Conservation (phyloP, 176 grass and related monocot species). For the Saccharum officinarum region DNA sequence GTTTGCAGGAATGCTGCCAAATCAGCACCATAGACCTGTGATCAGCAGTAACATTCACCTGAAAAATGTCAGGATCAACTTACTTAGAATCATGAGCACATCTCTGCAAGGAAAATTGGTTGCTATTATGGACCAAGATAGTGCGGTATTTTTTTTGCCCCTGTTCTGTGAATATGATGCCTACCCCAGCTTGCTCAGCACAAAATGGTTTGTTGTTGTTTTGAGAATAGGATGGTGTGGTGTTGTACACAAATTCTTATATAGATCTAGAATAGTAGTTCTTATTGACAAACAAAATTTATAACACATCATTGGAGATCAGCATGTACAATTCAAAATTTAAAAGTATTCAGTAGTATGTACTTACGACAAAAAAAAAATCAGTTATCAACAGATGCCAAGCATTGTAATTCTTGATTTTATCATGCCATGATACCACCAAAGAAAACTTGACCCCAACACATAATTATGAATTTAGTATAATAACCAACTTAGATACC, state of each 20-base stretch:
- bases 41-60: slow-evolving; percentile 95
- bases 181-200: not conserved
- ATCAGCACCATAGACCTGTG: slow-evolving; percentile 90
- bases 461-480: not conserved
- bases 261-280: not conserved
- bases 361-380: not conserved
- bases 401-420: not conserved
- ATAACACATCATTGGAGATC: not conserved
- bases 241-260: not conserved
- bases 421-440: not conserved
- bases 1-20: slow-evolving; percentile 89
- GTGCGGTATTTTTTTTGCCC: not conserved
- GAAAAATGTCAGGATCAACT: slow-evolving; percentile 31
- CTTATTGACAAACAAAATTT: not conserved
- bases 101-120: not conserved
- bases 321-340: not conserved
- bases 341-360: not conserved
- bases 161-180: not conserved
- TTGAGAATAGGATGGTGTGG: not conserved
- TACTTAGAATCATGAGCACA: not conserved
- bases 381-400: not conserved
- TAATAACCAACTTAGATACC: not conserved
- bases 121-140: not conserved
- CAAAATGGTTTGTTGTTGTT: not conserved
- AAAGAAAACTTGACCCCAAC: not conserved